Percentiles rank a stretch among this genome's conserved stretches.
phyloP scores from a whole-genome alignment of 2,329 filamentous ascomycete species.

The Aspergillus awamori region DNA sequence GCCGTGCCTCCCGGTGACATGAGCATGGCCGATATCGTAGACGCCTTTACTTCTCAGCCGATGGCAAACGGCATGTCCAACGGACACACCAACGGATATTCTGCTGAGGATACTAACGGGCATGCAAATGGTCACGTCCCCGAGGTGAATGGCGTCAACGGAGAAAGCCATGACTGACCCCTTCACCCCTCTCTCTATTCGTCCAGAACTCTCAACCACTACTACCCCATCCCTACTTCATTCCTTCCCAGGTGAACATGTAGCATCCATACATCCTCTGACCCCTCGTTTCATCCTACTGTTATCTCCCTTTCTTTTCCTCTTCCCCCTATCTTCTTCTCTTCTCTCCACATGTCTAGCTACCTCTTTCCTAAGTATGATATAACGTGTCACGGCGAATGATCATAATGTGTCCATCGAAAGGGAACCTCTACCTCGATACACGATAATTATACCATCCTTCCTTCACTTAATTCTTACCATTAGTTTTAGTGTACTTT shows the following conservation, averaged over 20 bases:
- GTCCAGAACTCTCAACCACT: neutral
- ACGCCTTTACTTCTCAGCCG: conserved; percentile 17
- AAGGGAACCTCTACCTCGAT: neutral
- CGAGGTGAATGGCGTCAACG: conserved; percentile 1
- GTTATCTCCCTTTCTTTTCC: neutral
- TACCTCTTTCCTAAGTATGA: neutral
- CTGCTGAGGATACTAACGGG: neutral
- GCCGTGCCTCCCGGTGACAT: conserved; percentile 83
- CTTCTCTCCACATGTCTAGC: neutral
- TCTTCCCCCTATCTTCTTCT: neutral
- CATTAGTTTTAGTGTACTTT: neutral
- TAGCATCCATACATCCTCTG: conserved; percentile 1
- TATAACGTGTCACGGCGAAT: conserved; percentile 7
- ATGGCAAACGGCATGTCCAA: neutral
- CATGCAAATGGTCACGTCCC: neutral
- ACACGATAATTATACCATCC: neutral
- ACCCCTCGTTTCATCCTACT: neutral
- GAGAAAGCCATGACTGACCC: neutral
- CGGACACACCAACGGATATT: conserved; percentile 6
- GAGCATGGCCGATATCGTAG: conserved; percentile 63
- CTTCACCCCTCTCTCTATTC: neutral
- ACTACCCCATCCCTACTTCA: neutral
- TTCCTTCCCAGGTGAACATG: conserved; percentile 2
- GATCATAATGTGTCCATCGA: neutral
- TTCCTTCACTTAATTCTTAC: neutral